These are phyloP conservation scores for Aspergillus awamori DNA, from an alignment of 2,329 filamentous ascomycete species.

Conservation along the genomic window DNA sequence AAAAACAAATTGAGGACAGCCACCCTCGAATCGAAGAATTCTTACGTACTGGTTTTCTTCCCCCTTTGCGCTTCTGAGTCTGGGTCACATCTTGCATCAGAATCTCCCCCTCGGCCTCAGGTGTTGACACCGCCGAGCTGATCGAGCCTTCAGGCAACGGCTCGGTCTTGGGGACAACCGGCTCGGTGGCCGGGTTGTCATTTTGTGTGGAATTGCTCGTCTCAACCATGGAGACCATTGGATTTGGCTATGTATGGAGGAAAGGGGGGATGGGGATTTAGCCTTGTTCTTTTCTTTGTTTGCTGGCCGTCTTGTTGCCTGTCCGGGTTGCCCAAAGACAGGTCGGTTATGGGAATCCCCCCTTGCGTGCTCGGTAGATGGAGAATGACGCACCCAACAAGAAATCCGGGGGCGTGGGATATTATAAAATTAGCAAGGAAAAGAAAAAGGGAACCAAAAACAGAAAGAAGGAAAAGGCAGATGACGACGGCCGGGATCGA, in stretches of 20 bases:
- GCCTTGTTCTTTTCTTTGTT: not conserved
- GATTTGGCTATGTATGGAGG: constrained; percentile 10
- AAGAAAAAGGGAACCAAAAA: constrained; percentile 6
- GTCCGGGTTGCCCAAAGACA: not conserved
- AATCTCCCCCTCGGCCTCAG: constrained; percentile 47
- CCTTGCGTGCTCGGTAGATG: constrained; percentile 13
- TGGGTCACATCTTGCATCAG: constrained; percentile 48
- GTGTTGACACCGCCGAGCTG: constrained; percentile 50
- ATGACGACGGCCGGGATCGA: not conserved
- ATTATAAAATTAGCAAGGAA: constrained; percentile 2
- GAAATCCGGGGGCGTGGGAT: not conserved
- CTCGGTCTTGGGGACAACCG: constrained; percentile 47
- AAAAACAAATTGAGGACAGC: constrained; percentile 3
- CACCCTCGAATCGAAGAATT: constrained; percentile 6
- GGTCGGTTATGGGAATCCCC: constrained; percentile 15
- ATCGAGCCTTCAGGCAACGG: constrained; percentile 46
- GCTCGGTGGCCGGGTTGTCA: constrained; percentile 42
- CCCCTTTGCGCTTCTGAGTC: constrained; percentile 90
- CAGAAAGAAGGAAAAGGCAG: too few relatives aligned
- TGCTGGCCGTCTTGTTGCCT: too few relatives aligned
- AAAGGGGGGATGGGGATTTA: constrained; percentile 14
- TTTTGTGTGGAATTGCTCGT: constrained; percentile 42
- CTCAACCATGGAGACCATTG: constrained; percentile 52
- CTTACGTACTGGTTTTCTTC: constrained; percentile 85
- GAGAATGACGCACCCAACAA: constrained; percentile 1